phyloP scores from a whole-genome alignment of 768 basidiomycete species.

The Auricularia heimuer region DNA sequence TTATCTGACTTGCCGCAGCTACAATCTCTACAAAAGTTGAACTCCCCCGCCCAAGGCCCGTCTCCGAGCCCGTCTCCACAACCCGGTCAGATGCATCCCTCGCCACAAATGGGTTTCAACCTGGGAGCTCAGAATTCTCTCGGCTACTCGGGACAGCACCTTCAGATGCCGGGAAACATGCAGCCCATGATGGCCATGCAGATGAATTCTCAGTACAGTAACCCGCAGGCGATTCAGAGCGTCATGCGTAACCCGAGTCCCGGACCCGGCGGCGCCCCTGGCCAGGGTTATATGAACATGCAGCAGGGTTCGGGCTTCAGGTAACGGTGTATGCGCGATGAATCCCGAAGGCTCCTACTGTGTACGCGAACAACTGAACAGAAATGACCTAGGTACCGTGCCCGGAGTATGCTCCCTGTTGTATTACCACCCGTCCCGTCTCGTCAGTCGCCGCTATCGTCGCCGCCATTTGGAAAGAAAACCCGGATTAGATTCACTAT shows the following conservation, averaged over 20 bases:
- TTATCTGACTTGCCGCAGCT: conserved; percentile 33
- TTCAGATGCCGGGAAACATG: conserved; percentile 37
- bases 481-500: conserved; percentile 5
- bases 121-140: conserved; percentile 43
- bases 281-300: neutral
- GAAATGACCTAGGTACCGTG: too few species aligned
- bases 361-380: too few species aligned
- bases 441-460: conserved; percentile 1
- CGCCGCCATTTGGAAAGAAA: too few species aligned
- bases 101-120: conserved; percentile 26
- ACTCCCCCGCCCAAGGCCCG: conserved; percentile 20
- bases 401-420: too few species aligned
- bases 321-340: neutral
- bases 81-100: conserved; percentile 30
- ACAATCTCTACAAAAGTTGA: conserved; percentile 72
- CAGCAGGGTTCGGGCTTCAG: neutral
- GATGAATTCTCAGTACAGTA: conserved; percentile 41
- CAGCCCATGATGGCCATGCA: conserved; percentile 55
- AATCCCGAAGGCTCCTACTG: too few species aligned
- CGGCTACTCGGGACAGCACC: conserved; percentile 36
- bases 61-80: conserved; percentile 29
- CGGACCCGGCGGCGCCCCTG: conserved; percentile 26
- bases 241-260: conserved; percentile 78
- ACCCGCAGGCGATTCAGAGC: conserved; percentile 68
- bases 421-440: conserved; percentile 8